Conservation (phyloP, 148 eudicot genomes). For the Amaranthus cruentus region DNA sequence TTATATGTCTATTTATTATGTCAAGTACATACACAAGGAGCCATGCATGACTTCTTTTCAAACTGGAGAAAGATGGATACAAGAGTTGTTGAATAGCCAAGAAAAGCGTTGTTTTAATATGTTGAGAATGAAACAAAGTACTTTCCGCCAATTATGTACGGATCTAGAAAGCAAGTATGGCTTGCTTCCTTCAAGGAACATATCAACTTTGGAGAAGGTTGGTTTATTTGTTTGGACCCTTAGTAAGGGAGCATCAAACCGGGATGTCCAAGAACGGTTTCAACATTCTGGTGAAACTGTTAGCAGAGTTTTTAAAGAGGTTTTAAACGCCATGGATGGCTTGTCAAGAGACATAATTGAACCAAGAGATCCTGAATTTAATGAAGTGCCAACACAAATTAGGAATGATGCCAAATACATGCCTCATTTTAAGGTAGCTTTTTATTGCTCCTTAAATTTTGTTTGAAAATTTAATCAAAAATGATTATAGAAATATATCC, state of each 20-base stretch:
- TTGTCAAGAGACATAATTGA: neutral
- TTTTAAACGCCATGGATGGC: neutral
- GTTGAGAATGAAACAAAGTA: neutral
- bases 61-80: conserved; percentile 2
- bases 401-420: neutral
- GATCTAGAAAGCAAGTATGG: conserved; percentile 2
- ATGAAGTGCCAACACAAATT: neutral
- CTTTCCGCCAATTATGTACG: neutral
- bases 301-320: neutral
- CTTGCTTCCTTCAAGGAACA: neutral
- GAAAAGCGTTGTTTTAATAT: neutral
- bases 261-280: neutral
- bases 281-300: neutral
- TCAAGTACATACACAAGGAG: conserved; percentile 3
- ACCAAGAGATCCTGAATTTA: neutral
- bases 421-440: neutral
- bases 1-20: neutral
- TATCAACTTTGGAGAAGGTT: neutral
- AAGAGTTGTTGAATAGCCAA: conserved; percentile 4
- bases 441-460: neutral
- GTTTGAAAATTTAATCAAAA: no score
- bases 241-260: neutral
- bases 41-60: conserved; percentile 8
- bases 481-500: neutral
- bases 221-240: neutral